Percentiles rank a stretch among this genome's conserved stretches.
These are phyloP conservation scores for Eruca vesicaria DNA, from an alignment of 441 rosid species.

Conservation along the genomic window DNA sequence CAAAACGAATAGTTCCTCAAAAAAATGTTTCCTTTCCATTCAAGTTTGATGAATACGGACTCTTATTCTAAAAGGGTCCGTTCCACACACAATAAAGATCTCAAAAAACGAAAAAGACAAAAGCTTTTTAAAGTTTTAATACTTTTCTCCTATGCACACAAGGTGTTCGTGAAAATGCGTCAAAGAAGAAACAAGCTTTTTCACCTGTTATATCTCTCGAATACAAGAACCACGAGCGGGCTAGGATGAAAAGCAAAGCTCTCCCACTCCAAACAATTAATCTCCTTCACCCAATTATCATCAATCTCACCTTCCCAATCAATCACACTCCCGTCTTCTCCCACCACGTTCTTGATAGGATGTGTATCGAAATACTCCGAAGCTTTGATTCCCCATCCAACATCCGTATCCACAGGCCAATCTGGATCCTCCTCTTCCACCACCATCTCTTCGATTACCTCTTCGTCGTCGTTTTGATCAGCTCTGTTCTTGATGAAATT, in stretches of 20 bases:
- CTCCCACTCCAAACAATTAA: slow-evolving; percentile 92
- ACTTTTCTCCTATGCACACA: not conserved
- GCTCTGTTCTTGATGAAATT: slow-evolving; percentile 47
- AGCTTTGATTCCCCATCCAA: slow-evolving; percentile 91
- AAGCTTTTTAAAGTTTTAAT: not conserved
- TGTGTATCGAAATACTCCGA: slow-evolving; percentile 87
- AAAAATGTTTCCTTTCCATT: not conserved
- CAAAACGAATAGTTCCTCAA: not conserved
- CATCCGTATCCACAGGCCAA: slow-evolving; percentile 91
- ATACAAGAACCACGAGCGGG: slow-evolving; percentile 71
- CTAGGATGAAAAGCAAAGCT: slow-evolving; percentile 88
- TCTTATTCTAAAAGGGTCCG: not conserved
- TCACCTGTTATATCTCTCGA: slow-evolving; percentile 76
- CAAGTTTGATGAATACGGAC: not conserved
- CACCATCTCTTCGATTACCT: slow-evolving; percentile 42
- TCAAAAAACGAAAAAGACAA: not conserved
- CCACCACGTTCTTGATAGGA: slow-evolving; percentile 72
- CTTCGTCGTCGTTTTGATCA: slow-evolving; percentile 19
- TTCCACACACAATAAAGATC: not conserved
- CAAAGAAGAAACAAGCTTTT: not conserved
- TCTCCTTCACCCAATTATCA: slow-evolving; percentile 82
- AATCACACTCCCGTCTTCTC: slow-evolving; percentile 79
- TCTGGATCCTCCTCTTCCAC: slow-evolving; percentile 77
- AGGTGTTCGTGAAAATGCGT: slow-evolving; percentile 25
- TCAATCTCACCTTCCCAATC: slow-evolving; percentile 95